Evolutionary conservation across 768 basidiomycete species (phyloP).

Genomic region (Lactarius evosmus): DNA sequence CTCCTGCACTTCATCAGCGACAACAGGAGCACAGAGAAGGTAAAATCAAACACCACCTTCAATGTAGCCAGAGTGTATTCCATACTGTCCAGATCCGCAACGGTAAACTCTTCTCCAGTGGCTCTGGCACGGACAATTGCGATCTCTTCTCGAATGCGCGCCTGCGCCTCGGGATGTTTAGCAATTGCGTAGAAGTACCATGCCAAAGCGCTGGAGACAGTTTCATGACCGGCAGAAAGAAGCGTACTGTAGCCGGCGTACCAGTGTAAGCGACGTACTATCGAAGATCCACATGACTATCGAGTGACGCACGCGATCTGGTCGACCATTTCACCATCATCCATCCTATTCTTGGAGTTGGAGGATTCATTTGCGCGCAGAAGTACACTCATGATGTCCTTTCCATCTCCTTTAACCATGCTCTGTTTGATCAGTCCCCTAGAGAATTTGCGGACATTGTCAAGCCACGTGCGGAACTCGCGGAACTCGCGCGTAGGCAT

Average conservation of each 20-base stretch:
- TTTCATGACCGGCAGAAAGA: conserved; percentile 3
- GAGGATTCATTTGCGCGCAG: not conserved
- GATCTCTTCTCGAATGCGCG: conserved; percentile 23
- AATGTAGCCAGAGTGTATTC: no score
- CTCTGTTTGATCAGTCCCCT: not conserved
- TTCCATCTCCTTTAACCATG: not conserved
- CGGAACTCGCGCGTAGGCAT: not conserved
- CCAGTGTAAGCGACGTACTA: not conserved
- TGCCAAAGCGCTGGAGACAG: not conserved
- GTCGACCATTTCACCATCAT: not conserved
- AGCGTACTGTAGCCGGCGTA: not conserved
- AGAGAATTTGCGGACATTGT: not conserved
- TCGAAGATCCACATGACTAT: no score
- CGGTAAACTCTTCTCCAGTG: not conserved
- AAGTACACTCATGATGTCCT: not conserved
- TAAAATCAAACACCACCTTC: conserved; percentile 11
- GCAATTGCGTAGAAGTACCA: conserved; percentile 4
- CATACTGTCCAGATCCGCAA: no score
- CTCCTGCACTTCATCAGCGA: no score
- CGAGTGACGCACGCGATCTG: no score
- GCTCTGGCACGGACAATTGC: conserved; percentile 1
- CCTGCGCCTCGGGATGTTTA: not conserved
- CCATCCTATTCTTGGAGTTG: no score
- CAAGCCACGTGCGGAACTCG: no score
- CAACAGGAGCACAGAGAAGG: no score